Evolutionary conservation across 2,329 filamentous ascomycete genomes (phyloP).

Genomic region (Colletotrichum eremochloae): DNA sequence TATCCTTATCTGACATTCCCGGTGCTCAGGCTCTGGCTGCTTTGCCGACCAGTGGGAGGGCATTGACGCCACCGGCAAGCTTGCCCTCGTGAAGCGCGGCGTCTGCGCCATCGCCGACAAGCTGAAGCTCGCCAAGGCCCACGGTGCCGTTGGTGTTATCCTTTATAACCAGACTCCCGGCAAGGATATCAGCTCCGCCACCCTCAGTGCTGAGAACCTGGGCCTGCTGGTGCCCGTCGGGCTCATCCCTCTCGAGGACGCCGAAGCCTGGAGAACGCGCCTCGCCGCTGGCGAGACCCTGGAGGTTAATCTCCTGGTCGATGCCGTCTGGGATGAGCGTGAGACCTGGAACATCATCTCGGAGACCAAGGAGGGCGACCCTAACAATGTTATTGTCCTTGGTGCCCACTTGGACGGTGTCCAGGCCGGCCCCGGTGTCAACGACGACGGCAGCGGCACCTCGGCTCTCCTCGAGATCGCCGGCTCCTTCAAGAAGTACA

Average conservation of each 20-base stretch:
- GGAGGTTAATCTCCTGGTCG: constrained; percentile 52
- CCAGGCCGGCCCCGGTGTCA: constrained; percentile 56
- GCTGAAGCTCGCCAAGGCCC: constrained; percentile 57
- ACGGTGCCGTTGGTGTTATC: constrained; percentile 61
- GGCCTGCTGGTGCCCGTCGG: constrained; percentile 53
- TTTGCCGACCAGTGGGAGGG: constrained; percentile 59
- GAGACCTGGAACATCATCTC: constrained; percentile 58
- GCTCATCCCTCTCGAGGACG: constrained; percentile 53
- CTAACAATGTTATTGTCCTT: constrained; percentile 58
- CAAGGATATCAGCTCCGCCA: constrained; percentile 59
- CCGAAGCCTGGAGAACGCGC: constrained; percentile 51
- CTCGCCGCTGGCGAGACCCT: constrained; percentile 52
- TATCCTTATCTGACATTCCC: background rate
- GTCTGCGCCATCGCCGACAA: constrained; percentile 59
- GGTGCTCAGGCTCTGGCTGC: constrained; percentile 53
- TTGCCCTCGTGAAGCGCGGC: constrained; percentile 61
- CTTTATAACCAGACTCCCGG: constrained; percentile 73
- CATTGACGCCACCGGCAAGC: constrained; percentile 58
- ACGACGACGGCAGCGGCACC: constrained; percentile 57
- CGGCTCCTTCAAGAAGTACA: constrained; percentile 54
- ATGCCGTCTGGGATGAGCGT: constrained; percentile 53
- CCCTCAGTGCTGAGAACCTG: constrained; percentile 61
- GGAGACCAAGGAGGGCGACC: constrained; percentile 59
- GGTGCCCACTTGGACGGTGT: constrained; percentile 59
- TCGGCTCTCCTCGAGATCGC: constrained; percentile 56